These are phyloP conservation scores for Fusarium nelsonii DNA, from an alignment of 2,329 filamentous ascomycete species.

Conservation along the genomic window DNA sequence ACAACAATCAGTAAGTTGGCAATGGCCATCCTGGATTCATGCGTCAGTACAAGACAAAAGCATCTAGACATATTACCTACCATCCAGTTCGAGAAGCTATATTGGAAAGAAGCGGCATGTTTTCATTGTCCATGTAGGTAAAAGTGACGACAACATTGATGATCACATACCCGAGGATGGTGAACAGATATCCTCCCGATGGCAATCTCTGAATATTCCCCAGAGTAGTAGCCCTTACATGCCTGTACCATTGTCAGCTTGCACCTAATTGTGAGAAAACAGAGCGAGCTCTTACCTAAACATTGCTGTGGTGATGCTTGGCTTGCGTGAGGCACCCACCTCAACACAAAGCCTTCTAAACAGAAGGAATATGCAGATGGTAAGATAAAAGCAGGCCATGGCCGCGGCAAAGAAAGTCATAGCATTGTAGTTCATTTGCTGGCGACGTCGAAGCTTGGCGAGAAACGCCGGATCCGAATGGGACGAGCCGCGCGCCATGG, in stretches of 20 bases:
- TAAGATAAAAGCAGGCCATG: conserved; percentile 29
- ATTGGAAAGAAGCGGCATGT: conserved; percentile 50
- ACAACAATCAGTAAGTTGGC: conserved; percentile 65
- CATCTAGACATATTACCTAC: conserved; percentile 42
- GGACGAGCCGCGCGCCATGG: conserved; percentile 34
- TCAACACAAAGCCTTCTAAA: conserved; percentile 27
- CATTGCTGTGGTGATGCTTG: conserved; percentile 13
- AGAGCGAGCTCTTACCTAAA: conserved; percentile 32
- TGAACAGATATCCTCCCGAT: conserved; percentile 51
- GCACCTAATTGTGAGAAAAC: too few relatives aligned
- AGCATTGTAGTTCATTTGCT: conserved; percentile 45
- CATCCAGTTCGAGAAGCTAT: conserved; percentile 56
- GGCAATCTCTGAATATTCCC: conserved; percentile 47
- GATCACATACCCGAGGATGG: conserved; percentile 49
- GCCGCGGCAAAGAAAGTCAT: conserved; percentile 42
- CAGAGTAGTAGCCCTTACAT: conserved; percentile 46
- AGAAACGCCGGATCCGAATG: conserved; percentile 36
- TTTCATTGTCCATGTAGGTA: conserved; percentile 51
- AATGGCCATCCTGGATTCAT: conserved; percentile 53
- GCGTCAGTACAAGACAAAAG: not conserved
- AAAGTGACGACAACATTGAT: conserved; percentile 54
- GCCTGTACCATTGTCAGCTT: conserved; percentile 40
- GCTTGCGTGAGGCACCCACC: conserved; percentile 25
- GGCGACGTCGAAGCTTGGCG: conserved; percentile 42
- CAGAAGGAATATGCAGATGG: conserved; percentile 29